These are phyloP conservation scores for Haemoproteus tartakovskyi DNA, from an alignment of 169 alveolate species.

Conservation along the genomic window DNA sequence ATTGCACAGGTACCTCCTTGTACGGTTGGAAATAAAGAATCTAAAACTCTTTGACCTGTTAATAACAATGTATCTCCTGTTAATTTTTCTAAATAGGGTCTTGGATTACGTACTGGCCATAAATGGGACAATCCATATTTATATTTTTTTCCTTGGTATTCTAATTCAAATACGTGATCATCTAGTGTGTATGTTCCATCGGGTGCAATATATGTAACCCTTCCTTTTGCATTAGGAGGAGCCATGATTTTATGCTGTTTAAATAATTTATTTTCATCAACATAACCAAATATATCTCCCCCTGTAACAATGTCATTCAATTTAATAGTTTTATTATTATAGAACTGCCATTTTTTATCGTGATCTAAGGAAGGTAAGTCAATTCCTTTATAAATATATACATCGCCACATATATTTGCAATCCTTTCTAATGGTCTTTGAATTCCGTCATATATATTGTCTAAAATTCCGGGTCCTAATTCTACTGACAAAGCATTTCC, in stretches of 20 bases:
- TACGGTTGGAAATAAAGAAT: constrained; percentile 96
- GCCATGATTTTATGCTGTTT: constrained; percentile 92
- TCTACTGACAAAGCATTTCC: constrained; percentile 96
- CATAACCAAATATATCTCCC: constrained; percentile 97
- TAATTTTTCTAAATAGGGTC: constrained; percentile 95
- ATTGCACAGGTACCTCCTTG: constrained; percentile 99
- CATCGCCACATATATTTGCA: constrained; percentile 85
- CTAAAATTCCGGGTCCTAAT: constrained; percentile 97
- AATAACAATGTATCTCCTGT: constrained; percentile 92
- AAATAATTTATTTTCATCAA: constrained; percentile 92
- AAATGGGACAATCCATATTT: constrained; percentile 92
- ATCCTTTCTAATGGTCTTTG: constrained; percentile 95
- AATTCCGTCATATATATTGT: constrained; percentile 97
- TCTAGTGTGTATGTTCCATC: constrained; percentile 91
- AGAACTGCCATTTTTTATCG: constrained; percentile 90
- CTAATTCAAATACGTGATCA: constrained; percentile 84
- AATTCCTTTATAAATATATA: constrained; percentile 95
- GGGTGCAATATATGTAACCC: constrained; percentile 92
- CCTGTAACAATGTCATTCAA: constrained; percentile 94
- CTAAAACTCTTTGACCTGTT: constrained; percentile 98
- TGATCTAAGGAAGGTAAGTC: constrained; percentile 92
- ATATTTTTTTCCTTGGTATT: constrained; percentile 88
- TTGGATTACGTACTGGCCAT: constrained; percentile 99
- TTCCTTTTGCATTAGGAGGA: constrained; percentile 96
- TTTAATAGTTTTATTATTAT: constrained; percentile 83